Evolutionary conservation across 2,329 filamentous ascomycete species (phyloP).

Genomic region (Fusarium subtropicale): DNA sequence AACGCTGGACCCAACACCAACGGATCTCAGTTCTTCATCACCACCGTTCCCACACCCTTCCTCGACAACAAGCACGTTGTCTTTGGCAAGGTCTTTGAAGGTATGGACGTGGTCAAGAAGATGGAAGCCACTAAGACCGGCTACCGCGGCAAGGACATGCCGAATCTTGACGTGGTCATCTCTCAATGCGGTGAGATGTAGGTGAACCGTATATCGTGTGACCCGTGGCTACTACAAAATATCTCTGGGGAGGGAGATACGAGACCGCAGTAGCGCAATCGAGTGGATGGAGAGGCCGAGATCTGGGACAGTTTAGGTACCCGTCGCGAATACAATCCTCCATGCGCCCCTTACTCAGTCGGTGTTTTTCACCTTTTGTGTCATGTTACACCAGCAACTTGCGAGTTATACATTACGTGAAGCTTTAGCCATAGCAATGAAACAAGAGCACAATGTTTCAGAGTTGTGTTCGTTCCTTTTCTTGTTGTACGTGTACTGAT

Average conservation of each 20-base stretch:
- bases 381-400: constrained; percentile 21
- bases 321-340: constrained; percentile 29
- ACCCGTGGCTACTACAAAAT: neutral
- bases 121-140: constrained; percentile 91
- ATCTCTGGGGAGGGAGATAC: neutral
- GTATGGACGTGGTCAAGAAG: constrained; percentile 91
- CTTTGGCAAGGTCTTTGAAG: constrained; percentile 89
- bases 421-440: neutral
- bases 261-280: constrained; percentile 2
- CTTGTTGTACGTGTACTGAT: neutral
- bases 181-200: constrained; percentile 95
- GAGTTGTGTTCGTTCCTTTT: neutral
- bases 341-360: constrained; percentile 20
- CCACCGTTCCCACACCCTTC: constrained; percentile 86
- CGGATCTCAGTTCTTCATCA: constrained; percentile 98
- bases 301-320: constrained; percentile 38
- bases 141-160: constrained; percentile 78
- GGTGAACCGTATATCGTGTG: neutral
- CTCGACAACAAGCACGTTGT: constrained; percentile 95
- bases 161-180: constrained; percentile 85
- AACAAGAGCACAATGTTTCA: neutral
- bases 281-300: constrained; percentile 13
- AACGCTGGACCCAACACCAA: constrained; percentile 94
- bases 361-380: constrained; percentile 36
- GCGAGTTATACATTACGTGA: constrained; percentile 6